Evolutionary conservation across 345 rosid genomes (phyloP).

Genomic region (Carallia pectinifolia): DNA sequence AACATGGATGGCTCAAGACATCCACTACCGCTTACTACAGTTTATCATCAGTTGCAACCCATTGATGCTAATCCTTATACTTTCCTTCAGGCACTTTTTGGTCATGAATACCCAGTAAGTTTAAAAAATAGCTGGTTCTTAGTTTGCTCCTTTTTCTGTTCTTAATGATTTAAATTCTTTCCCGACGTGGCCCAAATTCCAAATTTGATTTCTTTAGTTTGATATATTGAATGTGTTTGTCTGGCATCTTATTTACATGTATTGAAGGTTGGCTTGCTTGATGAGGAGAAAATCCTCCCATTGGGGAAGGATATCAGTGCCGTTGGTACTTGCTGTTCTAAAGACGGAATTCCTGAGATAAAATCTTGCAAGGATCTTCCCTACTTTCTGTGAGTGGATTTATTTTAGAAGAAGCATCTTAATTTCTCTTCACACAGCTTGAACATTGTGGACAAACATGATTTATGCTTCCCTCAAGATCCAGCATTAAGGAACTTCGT

Average conservation of each 20-base stretch:
- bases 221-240: background rate
- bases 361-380: conserved; percentile 85
- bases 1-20: conserved; percentile 76
- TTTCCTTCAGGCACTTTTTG: conserved; percentile 80
- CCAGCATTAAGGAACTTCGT: no score
- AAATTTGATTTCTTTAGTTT: conserved; percentile 1
- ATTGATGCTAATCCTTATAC: conserved; percentile 71
- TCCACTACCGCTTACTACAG: conserved; percentile 77
- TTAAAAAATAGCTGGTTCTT: conserved; percentile 4
- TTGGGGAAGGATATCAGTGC: conserved; percentile 65
- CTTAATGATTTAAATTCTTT: background rate
- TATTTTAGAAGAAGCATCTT: background rate
- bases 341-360: conserved; percentile 70
- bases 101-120: conserved; percentile 72
- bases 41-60: conserved; percentile 71
- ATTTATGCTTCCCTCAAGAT: background rate
- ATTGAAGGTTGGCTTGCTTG: conserved; percentile 78
- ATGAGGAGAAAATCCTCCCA: conserved; percentile 92
- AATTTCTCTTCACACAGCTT: conserved; percentile 1
- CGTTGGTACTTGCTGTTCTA: conserved; percentile 58
- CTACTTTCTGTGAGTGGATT: conserved; percentile 72
- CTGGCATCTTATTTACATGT: conserved; percentile 1
- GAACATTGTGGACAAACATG: background rate
- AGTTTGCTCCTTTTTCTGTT: background rate
- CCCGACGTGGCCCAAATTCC: background rate